Percentiles rank a stretch among this genome's conserved stretches.
Evolutionary conservation across 148 eudicot species (phyloP).

Genomic region (Heliamphora exappendiculata): DNA sequence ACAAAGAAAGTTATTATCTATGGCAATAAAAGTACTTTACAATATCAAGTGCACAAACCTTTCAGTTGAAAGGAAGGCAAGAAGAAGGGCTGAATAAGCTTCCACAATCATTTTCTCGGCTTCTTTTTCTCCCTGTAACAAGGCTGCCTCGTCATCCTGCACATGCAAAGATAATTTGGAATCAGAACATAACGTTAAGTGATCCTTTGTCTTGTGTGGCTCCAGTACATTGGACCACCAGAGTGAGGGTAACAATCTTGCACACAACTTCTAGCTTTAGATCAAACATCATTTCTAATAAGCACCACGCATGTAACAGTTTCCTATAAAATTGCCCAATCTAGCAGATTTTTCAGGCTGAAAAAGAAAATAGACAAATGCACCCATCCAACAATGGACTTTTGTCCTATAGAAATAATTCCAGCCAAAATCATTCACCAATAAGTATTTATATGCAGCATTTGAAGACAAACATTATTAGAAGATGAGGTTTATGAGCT

Average conservation of each 20-base stretch:
- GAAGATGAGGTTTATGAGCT: neutral
- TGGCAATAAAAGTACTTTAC: neutral
- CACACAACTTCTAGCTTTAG: neutral
- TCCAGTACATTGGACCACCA: neutral
- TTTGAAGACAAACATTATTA: neutral
- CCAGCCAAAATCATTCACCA: neutral
- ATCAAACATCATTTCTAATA: neutral
- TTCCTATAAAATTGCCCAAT: neutral
- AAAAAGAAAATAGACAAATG: neutral
- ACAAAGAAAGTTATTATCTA: neutral
- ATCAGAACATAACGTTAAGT: neutral
- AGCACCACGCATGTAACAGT: neutral
- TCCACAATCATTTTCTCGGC: slow-evolving; percentile 96
- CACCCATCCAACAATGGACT: neutral
- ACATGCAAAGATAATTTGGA: slow-evolving; percentile 11
- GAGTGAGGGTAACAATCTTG: neutral
- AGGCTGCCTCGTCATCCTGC: slow-evolving; percentile 73
- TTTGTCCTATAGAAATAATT: neutral
- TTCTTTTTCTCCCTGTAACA: slow-evolving; percentile 88
- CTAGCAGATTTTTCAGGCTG: neutral
- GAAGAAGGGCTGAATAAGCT: slow-evolving; percentile 88
- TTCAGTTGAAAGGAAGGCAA: slow-evolving; percentile 91
- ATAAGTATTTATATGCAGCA: neutral
- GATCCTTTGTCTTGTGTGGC: neutral
- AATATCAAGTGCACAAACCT: slow-evolving; percentile 43